These are phyloP conservation scores for Juncus effusus DNA, from an alignment of 176 grass and related monocot genomes.

Conservation along the genomic window DNA sequence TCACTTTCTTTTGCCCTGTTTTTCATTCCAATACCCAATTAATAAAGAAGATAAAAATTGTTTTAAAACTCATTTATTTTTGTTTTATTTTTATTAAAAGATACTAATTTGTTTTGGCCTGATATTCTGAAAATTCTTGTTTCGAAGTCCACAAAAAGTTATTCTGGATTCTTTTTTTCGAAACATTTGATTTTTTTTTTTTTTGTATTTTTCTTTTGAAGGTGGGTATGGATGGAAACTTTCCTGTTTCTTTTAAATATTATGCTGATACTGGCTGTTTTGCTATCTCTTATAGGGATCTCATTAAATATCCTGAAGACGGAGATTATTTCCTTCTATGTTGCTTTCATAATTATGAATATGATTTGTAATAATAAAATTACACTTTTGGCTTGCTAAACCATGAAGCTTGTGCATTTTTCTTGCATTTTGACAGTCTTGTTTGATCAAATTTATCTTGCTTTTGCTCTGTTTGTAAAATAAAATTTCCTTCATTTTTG, in stretches of 20 bases:
- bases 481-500: too few species aligned
- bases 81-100: too few species aligned
- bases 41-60: too few species aligned
- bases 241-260: too few species aligned
- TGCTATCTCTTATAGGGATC: conserved; percentile 1
- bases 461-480: background rate
- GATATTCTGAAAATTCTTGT: too few species aligned
- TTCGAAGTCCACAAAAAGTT: too few species aligned
- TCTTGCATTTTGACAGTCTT: background rate
- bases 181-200: background rate
- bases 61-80: too few species aligned
- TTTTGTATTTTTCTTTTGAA: background rate
- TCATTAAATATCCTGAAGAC: conserved; percentile 23
- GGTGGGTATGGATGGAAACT: background rate
- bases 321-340: background rate
- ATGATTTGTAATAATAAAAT: conserved; percentile 20
- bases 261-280: background rate
- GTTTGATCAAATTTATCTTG: conserved; percentile 4
- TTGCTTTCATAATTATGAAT: conserved; percentile 12
- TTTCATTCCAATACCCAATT: too few species aligned
- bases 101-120: too few species aligned
- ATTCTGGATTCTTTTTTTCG: background rate
- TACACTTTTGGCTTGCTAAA: background rate
- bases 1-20: too few species aligned
- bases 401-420: conserved; percentile 7